phyloP scores from a whole-genome alignment of 345 rosid species.

The Eucalyptus decipiens region DNA sequence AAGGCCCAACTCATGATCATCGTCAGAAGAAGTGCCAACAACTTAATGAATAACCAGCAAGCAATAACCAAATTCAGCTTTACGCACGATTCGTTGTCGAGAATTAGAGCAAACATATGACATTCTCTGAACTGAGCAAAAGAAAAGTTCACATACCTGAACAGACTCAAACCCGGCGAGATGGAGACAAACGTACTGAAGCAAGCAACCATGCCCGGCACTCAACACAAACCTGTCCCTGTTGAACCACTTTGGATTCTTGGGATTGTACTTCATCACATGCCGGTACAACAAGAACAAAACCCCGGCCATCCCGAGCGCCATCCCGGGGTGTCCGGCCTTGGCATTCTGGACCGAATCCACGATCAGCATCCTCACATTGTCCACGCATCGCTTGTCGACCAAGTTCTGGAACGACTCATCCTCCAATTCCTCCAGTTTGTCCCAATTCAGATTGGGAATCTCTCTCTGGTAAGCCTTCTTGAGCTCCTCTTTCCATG shows the following conservation, averaged over 20 bases:
- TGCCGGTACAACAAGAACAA: constrained; percentile 10
- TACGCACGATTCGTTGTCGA: background rate
- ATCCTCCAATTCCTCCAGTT: background rate
- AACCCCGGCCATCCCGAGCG: constrained; percentile 38
- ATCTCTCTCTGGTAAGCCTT: background rate
- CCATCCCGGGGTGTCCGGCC: constrained; percentile 52
- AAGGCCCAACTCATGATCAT: background rate
- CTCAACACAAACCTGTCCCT: constrained; percentile 29
- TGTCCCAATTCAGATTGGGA: background rate
- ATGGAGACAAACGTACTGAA: constrained; percentile 26
- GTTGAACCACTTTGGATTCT: constrained; percentile 21
- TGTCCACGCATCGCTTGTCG: constrained; percentile 30
- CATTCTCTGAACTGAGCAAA: background rate
- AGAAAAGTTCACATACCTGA: background rate
- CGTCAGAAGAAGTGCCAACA: background rate
- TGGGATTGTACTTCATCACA: constrained; percentile 13
- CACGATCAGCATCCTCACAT: constrained; percentile 35
- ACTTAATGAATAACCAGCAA: background rate
- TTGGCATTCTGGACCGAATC: constrained; percentile 54
- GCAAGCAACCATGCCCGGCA: constrained; percentile 34
- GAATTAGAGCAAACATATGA: background rate
- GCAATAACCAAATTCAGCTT: background rate
- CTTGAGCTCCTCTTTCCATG: background rate
- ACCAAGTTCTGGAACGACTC: constrained; percentile 1
- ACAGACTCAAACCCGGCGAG: constrained; percentile 23